Conservation (phyloP, 164 flowering plant genomes). For the Houttuynia cordata region DNA sequence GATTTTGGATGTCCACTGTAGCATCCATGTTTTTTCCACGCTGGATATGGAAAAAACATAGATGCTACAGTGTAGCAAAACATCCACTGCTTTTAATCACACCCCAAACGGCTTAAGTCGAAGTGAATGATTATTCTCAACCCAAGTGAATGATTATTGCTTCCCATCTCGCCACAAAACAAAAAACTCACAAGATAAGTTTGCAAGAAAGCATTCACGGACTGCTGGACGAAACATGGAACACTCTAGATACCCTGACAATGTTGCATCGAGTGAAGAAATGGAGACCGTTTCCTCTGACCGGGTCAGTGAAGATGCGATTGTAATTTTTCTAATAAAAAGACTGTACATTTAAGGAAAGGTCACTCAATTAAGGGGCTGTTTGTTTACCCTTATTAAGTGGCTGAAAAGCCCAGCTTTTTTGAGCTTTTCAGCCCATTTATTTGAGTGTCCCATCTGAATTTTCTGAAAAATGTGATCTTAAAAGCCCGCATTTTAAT, state of each 20-base stretch:
- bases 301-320: slow-evolving; percentile 25
- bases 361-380: slow-evolving; percentile 16
- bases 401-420: too few species aligned
- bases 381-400: too few species aligned
- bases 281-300: slow-evolving; percentile 87
- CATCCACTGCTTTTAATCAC: too few species aligned
- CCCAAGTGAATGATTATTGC: slow-evolving; percentile 23
- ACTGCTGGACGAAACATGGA: slow-evolving; percentile 32
- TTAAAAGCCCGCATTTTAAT: too few species aligned
- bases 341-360: slow-evolving; percentile 24
- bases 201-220: slow-evolving; percentile 23
- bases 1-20: too few species aligned
- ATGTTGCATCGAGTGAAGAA: slow-evolving; percentile 36
- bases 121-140: slow-evolving; percentile 13
- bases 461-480: too few species aligned
- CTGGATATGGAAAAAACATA: too few species aligned
- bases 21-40: too few species aligned
- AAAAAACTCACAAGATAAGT: slow-evolving; percentile 26
- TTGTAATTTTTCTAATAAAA: slow-evolving; percentile 23
- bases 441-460: too few species aligned
- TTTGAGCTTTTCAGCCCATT: too few species aligned
- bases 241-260: slow-evolving; percentile 13
- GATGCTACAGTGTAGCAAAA: too few species aligned
- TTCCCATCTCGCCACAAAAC: slow-evolving; percentile 23
- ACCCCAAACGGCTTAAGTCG: too few species aligned